A percentile compares a stretch with the other conserved stretches of the same genome.
Evolutionary conservation across 495 filamentous ascomycete genomes (phyloP).

Genomic region (Tuber aestivum): DNA sequence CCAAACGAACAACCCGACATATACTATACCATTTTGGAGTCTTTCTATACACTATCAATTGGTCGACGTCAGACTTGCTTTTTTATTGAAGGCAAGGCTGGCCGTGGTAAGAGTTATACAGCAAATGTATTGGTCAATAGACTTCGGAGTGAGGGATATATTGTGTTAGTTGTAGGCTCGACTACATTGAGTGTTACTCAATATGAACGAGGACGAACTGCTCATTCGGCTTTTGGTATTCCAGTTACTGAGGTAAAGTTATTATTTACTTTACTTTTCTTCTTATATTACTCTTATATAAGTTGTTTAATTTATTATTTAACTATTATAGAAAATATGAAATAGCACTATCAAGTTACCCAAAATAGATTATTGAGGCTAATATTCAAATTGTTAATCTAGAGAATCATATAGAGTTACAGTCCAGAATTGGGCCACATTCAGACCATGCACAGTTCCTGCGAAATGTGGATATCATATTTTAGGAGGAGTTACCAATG

Average conservation of each 20-base stretch:
- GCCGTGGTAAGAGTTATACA: slow-evolving; percentile 15
- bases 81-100: slow-evolving; percentile 24
- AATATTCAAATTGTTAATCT: not conserved
- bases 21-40: slow-evolving; percentile 7
- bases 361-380: not conserved
- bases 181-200: slow-evolving; percentile 20
- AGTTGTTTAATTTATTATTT: not conserved
- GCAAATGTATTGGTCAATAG: slow-evolving; percentile 14
- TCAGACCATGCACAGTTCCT: not conserved
- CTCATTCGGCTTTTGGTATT: slow-evolving; percentile 26
- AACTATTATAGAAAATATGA: not conserved
- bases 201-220: slow-evolving; percentile 19
- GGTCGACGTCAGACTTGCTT: slow-evolving; percentile 5
- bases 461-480: not conserved
- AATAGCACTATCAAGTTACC: no score
- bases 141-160: slow-evolving; percentile 7
- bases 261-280: not conserved
- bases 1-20: not conserved
- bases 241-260: slow-evolving; percentile 18
- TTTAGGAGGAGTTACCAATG: not conserved
- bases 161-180: slow-evolving; percentile 21
- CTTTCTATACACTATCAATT: not conserved
- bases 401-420: not conserved
- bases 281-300: not conserved
- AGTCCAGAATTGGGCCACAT: not conserved